A percentile compares a stretch with the other conserved stretches of the same genome.
Evolutionary conservation across 306 rosid genomes (phyloP).

Genomic region (Styphnolobium japonicum): DNA sequence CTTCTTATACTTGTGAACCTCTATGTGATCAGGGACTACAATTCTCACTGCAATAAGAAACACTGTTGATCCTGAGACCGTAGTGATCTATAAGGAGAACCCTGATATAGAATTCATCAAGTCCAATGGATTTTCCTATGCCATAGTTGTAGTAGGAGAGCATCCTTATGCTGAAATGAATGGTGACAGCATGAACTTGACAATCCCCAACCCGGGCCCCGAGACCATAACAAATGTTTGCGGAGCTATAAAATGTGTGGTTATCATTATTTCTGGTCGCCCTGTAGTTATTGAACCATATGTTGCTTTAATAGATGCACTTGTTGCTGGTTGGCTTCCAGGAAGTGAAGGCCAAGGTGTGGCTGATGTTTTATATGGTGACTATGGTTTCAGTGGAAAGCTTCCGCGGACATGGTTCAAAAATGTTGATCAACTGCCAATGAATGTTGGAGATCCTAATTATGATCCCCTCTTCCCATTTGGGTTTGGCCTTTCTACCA

Average conservation of each 20-base stretch:
- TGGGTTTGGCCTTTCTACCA: slow-evolving; percentile 50
- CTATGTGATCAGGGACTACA: slow-evolving; percentile 43
- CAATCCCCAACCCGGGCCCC: slow-evolving; percentile 36
- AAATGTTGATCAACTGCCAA: slow-evolving; percentile 48
- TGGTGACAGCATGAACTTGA: slow-evolving; percentile 46
- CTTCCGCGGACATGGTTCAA: slow-evolving; percentile 56
- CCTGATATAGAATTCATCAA: slow-evolving; percentile 39
- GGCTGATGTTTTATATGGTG: slow-evolving; percentile 48
- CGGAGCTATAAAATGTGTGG: slow-evolving; percentile 44
- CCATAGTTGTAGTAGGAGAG: slow-evolving; percentile 50
- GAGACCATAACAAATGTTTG: slow-evolving; percentile 42
- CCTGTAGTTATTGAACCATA: slow-evolving; percentile 49
- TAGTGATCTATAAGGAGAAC: slow-evolving; percentile 42
- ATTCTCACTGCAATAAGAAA: slow-evolving; percentile 39
- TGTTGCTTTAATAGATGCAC: slow-evolving; percentile 32
- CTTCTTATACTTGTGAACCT: slow-evolving; percentile 4
- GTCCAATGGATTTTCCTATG: slow-evolving; percentile 44
- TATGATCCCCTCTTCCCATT: slow-evolving; percentile 54
- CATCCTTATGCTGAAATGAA: slow-evolving; percentile 46
- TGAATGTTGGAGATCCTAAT: slow-evolving; percentile 50
- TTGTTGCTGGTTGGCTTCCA: slow-evolving; percentile 53
- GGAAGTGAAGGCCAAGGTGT: slow-evolving; percentile 59
- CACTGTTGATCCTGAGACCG: slow-evolving; percentile 37
- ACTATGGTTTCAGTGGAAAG: slow-evolving; percentile 49
- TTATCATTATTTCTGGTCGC: slow-evolving; percentile 47